These are phyloP conservation scores for Dittrichia graveolens DNA, from an alignment of 129 eudicot genomes.

Conservation along the genomic window DNA sequence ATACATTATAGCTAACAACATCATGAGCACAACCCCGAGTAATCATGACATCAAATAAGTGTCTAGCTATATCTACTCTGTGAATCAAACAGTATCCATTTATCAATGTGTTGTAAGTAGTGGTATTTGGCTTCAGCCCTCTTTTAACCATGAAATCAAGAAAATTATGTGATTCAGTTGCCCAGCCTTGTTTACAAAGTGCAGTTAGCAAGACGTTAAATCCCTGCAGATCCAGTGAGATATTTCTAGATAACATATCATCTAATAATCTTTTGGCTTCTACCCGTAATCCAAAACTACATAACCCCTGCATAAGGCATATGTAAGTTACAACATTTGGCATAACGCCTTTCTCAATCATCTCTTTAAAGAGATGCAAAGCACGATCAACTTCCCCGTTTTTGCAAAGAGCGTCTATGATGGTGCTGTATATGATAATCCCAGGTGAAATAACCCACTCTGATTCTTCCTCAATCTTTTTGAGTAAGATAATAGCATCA, in stretches of 20 bases:
- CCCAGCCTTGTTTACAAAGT: conserved; percentile 33
- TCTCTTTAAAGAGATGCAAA: conserved; percentile 16
- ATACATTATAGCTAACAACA: conserved; percentile 26
- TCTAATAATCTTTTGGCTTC: conserved; percentile 27
- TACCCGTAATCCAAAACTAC: conserved; percentile 26
- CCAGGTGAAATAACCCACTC: neutral
- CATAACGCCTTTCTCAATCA: conserved; percentile 30
- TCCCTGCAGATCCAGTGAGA: conserved; percentile 12
- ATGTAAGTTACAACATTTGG: conserved; percentile 36
- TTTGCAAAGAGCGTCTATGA: conserved; percentile 32
- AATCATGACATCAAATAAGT: conserved; percentile 19
- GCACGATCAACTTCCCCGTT: conserved; percentile 9
- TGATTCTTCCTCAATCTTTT: conserved; percentile 12
- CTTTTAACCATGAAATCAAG: conserved; percentile 30
- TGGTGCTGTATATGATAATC: conserved; percentile 16
- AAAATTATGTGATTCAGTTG: conserved; percentile 10
- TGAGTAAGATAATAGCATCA: conserved; percentile 28
- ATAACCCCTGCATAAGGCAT: conserved; percentile 36
- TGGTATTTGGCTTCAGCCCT: conserved; percentile 23
- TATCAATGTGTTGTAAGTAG: conserved; percentile 33
- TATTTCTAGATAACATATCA: conserved; percentile 23
- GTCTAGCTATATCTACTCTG: conserved; percentile 27
- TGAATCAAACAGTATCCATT: conserved; percentile 30
- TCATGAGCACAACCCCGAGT: neutral
- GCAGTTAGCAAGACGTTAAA: conserved; percentile 21